phyloP scores from a whole-genome alignment of 2,329 filamentous ascomycete species.

The Aspergillaceae sp. region DNA sequence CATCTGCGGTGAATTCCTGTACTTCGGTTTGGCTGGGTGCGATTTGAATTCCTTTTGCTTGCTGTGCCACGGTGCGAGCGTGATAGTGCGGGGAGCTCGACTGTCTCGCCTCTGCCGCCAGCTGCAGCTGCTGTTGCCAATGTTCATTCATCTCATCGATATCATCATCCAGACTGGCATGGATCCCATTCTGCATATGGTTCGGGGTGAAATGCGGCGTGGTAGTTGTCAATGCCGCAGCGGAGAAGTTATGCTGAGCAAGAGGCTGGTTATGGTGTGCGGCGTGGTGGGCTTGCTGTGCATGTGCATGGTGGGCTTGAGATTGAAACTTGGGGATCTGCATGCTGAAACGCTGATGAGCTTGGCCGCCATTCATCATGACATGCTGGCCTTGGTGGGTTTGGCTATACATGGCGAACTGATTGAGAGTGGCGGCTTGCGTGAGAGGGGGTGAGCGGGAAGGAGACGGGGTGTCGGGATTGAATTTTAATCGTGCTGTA shows the following conservation, averaged over 20 bases:
- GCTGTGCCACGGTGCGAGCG: constrained; percentile 39
- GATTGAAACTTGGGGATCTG: constrained; percentile 42
- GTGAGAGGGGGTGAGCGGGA: constrained; percentile 39
- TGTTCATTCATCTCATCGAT: constrained; percentile 56
- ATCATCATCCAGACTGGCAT: constrained; percentile 47
- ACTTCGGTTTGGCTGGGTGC: constrained; percentile 41
- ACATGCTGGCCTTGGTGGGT: constrained; percentile 41
- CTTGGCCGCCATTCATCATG: constrained; percentile 43
- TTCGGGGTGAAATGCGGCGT: constrained; percentile 51
- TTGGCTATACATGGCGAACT: constrained; percentile 42
- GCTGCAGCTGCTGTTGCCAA: constrained; percentile 79
- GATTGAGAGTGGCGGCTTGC: constrained; percentile 35
- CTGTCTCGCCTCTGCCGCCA: constrained; percentile 66
- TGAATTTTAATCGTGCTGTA: constrained; percentile 37
- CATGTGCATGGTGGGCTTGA: constrained; percentile 38
- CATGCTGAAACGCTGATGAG: constrained; percentile 42
- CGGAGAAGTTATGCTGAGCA: constrained; percentile 45
- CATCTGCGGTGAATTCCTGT: constrained; percentile 44
- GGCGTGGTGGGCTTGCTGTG: constrained; percentile 37
- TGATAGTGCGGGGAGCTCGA: constrained; percentile 66
- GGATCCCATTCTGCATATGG: constrained; percentile 53
- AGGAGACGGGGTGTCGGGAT: constrained; percentile 40
- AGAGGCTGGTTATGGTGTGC: constrained; percentile 35
- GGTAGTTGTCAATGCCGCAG: constrained; percentile 37
- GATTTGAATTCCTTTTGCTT: constrained; percentile 39